These are phyloP conservation scores for Wallacemonas rigidus DNA, from an alignment of 208 protist species.

Conservation along the genomic window DNA sequence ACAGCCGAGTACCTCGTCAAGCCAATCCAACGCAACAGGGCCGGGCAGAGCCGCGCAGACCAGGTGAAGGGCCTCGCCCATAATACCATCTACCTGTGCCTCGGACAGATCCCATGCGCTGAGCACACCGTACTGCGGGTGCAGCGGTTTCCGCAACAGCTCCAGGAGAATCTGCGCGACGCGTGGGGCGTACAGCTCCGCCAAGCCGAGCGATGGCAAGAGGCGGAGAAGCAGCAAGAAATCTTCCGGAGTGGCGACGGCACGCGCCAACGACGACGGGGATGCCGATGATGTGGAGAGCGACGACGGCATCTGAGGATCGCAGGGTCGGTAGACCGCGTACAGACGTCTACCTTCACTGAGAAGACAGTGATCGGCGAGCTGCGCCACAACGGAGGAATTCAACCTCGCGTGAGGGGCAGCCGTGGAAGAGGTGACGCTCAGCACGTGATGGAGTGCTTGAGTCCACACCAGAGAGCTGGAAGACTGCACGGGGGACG, in stretches of 20 bases:
- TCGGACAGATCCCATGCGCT: slow-evolving; percentile 49
- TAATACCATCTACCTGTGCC: slow-evolving; percentile 19
- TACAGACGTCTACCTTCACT: slow-evolving; percentile 38
- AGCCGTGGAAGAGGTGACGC: background rate
- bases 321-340: slow-evolving; percentile 47
- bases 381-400: slow-evolving; percentile 29
- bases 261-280: background rate
- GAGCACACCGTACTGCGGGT: slow-evolving; percentile 44
- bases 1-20: slow-evolving; percentile 20
- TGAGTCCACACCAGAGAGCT: background rate
- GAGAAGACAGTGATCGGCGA: slow-evolving; percentile 28
- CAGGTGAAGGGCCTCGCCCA: slow-evolving; percentile 28
- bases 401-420: slow-evolving; percentile 21
- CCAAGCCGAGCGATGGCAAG: slow-evolving; percentile 8
- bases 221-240: slow-evolving; percentile 26
- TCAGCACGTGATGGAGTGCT: background rate
- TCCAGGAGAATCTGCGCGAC: slow-evolving; percentile 47
- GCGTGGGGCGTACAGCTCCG: slow-evolving; percentile 15
- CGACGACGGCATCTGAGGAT: background rate
- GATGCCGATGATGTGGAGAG: background rate
- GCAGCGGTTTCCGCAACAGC: slow-evolving; percentile 55
- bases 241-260: slow-evolving; percentile 24
- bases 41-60: slow-evolving; percentile 28
- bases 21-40: slow-evolving; percentile 33
- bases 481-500: too few relatives aligned